Evolutionary conservation across 345 rosid genomes (phyloP).

Genomic region (Clarkia xantiana): DNA sequence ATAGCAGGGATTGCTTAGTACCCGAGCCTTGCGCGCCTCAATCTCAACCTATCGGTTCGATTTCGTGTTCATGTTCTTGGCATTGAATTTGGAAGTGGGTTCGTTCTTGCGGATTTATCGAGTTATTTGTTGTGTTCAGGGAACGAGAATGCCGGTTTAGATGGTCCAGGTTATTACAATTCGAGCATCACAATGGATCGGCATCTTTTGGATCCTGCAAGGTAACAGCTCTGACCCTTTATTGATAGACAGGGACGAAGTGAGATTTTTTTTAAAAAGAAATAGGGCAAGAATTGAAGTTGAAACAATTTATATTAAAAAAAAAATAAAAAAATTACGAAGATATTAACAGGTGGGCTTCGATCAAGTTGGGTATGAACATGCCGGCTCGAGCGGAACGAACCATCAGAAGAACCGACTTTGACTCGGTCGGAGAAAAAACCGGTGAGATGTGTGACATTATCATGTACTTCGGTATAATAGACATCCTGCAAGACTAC

Average conservation of each 20-base stretch:
- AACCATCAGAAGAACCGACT: conserved; percentile 43
- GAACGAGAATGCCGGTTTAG: conserved; percentile 20
- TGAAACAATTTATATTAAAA: too few species aligned
- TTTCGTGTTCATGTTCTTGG: conserved; percentile 1
- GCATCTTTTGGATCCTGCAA: conserved; percentile 38
- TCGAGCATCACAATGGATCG: conserved; percentile 47
- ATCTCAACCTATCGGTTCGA: conserved; percentile 14
- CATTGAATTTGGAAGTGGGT: conserved; percentile 5
- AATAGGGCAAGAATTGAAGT: too few species aligned
- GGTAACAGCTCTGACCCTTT: too few species aligned
- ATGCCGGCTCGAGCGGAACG: conserved; percentile 74
- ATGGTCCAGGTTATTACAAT: conserved; percentile 26
- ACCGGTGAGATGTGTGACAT: conserved; percentile 68
- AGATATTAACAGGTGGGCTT: conserved; percentile 37
- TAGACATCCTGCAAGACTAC: conserved; percentile 92
- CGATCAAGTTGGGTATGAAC: conserved; percentile 54
- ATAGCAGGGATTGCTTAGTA: conserved; percentile 42
- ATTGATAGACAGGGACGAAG: too few species aligned
- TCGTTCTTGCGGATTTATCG: conserved; percentile 13
- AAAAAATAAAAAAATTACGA: not conserved
- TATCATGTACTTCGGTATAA: conserved; percentile 66
- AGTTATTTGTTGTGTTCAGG: conserved; percentile 24
- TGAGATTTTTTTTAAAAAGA: too few species aligned
- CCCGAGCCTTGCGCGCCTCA: conserved; percentile 29
- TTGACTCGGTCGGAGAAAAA: conserved; percentile 72